Evolutionary conservation across 805 yeast genomes (phyloP).

Genomic region (Starmera amethionina): DNA sequence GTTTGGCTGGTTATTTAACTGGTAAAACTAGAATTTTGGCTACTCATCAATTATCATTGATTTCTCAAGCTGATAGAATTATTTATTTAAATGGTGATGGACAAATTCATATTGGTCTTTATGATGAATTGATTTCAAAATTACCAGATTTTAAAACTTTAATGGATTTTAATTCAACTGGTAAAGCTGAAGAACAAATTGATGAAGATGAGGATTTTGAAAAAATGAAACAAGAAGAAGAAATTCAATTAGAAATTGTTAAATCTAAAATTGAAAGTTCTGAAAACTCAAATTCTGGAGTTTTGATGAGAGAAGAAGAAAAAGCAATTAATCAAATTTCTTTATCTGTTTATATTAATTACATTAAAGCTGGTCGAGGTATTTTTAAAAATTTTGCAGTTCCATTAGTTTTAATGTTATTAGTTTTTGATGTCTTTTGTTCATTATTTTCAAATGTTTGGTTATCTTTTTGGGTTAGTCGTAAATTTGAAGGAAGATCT

Average conservation of each 20-base stretch:
- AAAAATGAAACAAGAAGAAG: conserved; percentile 16
- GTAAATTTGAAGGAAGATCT: conserved; percentile 36
- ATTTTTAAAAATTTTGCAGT: conserved; percentile 22
- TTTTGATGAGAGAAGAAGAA: conserved; percentile 40
- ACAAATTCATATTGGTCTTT: conserved; percentile 43
- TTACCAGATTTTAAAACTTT: conserved; percentile 37
- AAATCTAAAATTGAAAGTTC: conserved; percentile 8
- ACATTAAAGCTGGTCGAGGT: conserved; percentile 49
- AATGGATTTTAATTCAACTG: conserved; percentile 28
- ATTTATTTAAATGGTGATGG: conserved; percentile 59
- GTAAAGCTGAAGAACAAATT: conserved; percentile 20
- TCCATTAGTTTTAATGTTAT: conserved; percentile 17
- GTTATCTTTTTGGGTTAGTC: conserved; percentile 74
- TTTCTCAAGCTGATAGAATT: conserved; percentile 52
- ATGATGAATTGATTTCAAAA: conserved; percentile 32
- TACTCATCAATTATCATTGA: conserved; percentile 65
- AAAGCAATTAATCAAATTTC: conserved; percentile 48
- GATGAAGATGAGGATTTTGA: conserved; percentile 17
- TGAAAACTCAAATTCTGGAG: conserved; percentile 20
- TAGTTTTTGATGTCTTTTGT: conserved; percentile 35
- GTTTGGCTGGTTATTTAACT: conserved; percentile 43
- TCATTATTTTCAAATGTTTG: conserved; percentile 59
- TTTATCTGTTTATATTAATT: conserved; percentile 37
- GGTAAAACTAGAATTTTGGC: conserved; percentile 58
- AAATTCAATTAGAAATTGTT: conserved; percentile 14